phyloP scores from a whole-genome alignment of 2,329 filamentous ascomycete species.

The Colletotrichum sp. region DNA sequence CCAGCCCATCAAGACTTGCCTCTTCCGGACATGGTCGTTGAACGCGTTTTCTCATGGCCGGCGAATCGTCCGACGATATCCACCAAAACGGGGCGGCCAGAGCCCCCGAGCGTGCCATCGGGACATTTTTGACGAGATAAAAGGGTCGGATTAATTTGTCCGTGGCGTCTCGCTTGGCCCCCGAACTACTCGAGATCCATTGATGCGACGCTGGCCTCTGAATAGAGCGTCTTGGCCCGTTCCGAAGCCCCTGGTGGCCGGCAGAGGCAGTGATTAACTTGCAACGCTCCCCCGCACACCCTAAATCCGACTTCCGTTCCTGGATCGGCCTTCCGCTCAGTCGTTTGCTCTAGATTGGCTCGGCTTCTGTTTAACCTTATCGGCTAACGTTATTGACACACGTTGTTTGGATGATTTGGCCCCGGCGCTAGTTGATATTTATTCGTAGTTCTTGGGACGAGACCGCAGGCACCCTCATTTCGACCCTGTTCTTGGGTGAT shows the following conservation, averaged over 20 bases:
- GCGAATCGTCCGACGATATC: neutral
- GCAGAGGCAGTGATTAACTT: neutral
- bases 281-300: neutral
- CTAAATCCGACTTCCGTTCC: neutral
- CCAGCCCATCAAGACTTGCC: neutral
- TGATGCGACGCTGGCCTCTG: neutral
- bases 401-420: neutral
- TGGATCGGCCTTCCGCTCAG: neutral
- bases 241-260: neutral
- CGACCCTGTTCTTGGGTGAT: neutral
- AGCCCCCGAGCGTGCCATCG: neutral
- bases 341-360: neutral
- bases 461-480: neutral
- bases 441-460: neutral
- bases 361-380: constrained; percentile 1
- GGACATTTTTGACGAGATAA: neutral
- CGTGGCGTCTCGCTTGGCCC: neutral
- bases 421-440: neutral
- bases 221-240: neutral
- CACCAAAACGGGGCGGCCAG: neutral
- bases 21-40: neutral
- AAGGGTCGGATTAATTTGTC: neutral
- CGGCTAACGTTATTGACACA: neutral
- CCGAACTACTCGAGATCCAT: neutral
- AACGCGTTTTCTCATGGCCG: neutral